These are phyloP conservation scores for Chlorella sp. DNA, from an alignment of 139 green algal genomes.

Conservation along the genomic window DNA sequence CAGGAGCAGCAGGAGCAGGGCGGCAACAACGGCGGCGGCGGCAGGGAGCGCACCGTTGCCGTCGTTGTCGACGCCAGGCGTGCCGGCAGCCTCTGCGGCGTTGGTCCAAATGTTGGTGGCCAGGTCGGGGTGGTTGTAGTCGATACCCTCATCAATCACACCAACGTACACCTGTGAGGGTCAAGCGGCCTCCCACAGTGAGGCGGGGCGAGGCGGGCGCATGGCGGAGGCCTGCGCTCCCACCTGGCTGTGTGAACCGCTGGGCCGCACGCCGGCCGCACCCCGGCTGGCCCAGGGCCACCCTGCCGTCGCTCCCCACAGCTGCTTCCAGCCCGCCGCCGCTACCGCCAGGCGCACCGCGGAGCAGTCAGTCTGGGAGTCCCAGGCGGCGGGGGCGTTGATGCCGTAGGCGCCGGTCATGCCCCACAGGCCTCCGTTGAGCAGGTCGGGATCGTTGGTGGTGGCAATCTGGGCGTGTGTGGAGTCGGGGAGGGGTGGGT, in stretches of 20 bases:
- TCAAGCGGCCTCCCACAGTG: no score
- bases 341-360: background rate
- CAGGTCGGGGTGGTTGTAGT: conserved; percentile 70
- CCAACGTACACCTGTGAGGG: conserved; percentile 54
- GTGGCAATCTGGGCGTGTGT: background rate
- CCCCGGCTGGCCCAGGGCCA: no score
- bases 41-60: conserved; percentile 50
- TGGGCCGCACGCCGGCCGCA: background rate
- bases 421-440: background rate
- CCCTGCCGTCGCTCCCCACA: background rate
- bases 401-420: background rate
- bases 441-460: background rate
- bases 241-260: background rate
- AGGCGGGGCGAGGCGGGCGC: no score
- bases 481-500: background rate
- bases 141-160: conserved; percentile 69
- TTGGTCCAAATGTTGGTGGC: conserved; percentile 68
- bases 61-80: conserved; percentile 71
- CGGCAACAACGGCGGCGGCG: background rate
- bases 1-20: background rate
- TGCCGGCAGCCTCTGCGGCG: conserved; percentile 54
- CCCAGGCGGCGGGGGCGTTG: background rate
- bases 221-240: background rate
- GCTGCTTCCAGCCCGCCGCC: background rate
- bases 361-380: background rate